Evolutionary conservation across 352 stramenopile species (phyloP), one percentile per base, ranked within the genome.

Genomic region (Phytopythium aichiense): DNA sequence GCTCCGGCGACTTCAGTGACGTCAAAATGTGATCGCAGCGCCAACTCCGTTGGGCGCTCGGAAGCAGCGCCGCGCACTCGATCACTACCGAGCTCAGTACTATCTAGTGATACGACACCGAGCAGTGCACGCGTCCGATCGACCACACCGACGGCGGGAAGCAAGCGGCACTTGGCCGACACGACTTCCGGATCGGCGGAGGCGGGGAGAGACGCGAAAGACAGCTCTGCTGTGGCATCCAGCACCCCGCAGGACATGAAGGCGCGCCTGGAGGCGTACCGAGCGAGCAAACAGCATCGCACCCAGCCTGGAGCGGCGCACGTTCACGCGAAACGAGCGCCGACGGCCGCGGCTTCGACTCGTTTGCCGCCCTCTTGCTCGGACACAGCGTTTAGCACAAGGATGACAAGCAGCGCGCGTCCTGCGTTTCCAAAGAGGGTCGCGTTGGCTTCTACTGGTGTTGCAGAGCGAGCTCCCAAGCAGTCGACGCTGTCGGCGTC

Each of bases 201-300:
- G 46, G 23, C 12, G 12, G 23, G 25, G 4, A 7, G 25, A 23
- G 48, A 8, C 6, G 5, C 48, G 13, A 18, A 2, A 22, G 0
- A 38, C 6, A 16, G 16, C 33, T 15, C 25, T 2, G 2, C 16
- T 2, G 20, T 15, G 7, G 7, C 18, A 59, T 42, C 1, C 49
- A 16, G 4, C 35, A 12, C 30, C 7, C 37, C 58, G 1, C 48
- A 57, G n/a, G 70, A 77, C 48, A 62, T 84, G 38, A 76, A 63
- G 16, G 72, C 80, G 51, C 75, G 77, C 28, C 58, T 86, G 13
- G 67, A 72, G 43, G 58, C 65, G 59, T 86, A 79, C 53, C 68
- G 71, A 49, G 77, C 72, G 11, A 80, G 56, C 51, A 86, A 86
- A 40, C 54, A 64, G 35, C 62, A 69, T 15, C 37, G 53, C 8